Base-by-base conservation (phyloP, 2,329 filamentous ascomycete species). In the Xylaria sp. region DNA sequence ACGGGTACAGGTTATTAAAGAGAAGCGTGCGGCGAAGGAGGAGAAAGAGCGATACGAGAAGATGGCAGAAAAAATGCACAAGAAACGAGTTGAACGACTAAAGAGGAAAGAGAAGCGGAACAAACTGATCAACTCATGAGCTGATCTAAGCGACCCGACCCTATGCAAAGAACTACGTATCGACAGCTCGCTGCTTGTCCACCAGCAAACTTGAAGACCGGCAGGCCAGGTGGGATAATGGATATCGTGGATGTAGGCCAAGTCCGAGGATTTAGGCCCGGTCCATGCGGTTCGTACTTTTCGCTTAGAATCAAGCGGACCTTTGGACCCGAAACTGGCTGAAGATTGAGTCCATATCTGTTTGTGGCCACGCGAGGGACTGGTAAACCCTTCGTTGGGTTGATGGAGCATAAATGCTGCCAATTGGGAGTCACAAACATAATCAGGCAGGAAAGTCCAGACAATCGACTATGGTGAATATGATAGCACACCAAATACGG, bases 41-140 rank as follows among this genome's bases (percentile, higher is more conserved):
- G 94, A 97, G 79, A 92, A 89, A 74, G 91, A 92, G 68, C 82
- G 93, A 63, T 97, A 93, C 71, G 91, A 92, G 73, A 91, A 92
- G 79, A 85, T 99, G 85, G 93, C 92, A 18, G 91, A 92, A 77
- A 97, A 94, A 79, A 97, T 99, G 94, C 93, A 97, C 78, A 86
- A 85, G 75, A 97, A 96, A 82, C 83, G 92, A 57, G 88, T 97
- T 11, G 94, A 99, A 76, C 85, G 94, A 65, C 75, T 96, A 74
- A 96, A 92, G 86, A 85, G 92, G 70, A 90, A 91, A 74, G 94
- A 99, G 80, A 97, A 97, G 87, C 86, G 94, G 70, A 99, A 93
- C 75, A 94, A 93, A 78, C 76, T 91, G 71, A 70, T 89, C 66
- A 87, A 87, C 71, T 87, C 85, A 56, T 88, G 77, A 82, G 57